phyloP scores from a whole-genome alignment of 2,329 filamentous ascomycete genomes.

The Fusarium irregulare region DNA sequence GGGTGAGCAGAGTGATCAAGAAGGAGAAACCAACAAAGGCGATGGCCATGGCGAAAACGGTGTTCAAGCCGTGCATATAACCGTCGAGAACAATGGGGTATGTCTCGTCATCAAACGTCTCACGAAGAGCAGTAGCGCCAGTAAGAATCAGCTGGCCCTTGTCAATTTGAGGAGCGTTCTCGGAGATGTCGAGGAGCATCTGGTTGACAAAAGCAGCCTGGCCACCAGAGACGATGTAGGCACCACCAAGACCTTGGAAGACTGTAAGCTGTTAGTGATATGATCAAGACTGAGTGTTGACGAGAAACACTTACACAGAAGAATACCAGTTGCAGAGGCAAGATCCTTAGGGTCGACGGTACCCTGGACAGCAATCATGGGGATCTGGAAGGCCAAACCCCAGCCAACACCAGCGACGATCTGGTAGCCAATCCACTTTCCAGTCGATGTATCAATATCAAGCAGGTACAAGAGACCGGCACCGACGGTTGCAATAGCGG shows the following conservation, averaged over 20 bases:
- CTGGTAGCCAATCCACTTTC: slow-evolving; percentile 65
- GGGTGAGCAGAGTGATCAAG: slow-evolving; percentile 49
- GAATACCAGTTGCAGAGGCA: slow-evolving; percentile 59
- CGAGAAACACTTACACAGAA: slow-evolving; percentile 53
- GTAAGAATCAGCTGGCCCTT: slow-evolving; percentile 53
- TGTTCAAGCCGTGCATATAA: slow-evolving; percentile 73
- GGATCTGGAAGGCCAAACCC: slow-evolving; percentile 60
- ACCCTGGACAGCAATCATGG: slow-evolving; percentile 62
- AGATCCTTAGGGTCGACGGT: slow-evolving; percentile 56
- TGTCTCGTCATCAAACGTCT: slow-evolving; percentile 59
- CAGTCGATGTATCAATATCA: slow-evolving; percentile 52
- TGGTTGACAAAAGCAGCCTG: slow-evolving; percentile 61
- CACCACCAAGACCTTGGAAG: slow-evolving; percentile 63
- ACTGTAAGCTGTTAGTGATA: slow-evolving; percentile 46
- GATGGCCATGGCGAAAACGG: slow-evolving; percentile 68
- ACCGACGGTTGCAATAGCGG: slow-evolving; percentile 56
- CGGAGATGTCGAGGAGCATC: slow-evolving; percentile 52
- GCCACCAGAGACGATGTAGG: slow-evolving; percentile 61
- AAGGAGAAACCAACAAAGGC: slow-evolving; percentile 59
- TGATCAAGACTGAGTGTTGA: not conserved
- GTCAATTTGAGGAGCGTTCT: slow-evolving; percentile 53
- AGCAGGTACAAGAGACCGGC: slow-evolving; percentile 58
- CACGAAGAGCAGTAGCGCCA: slow-evolving; percentile 67
- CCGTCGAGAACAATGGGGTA: slow-evolving; percentile 66
- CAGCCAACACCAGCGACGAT: slow-evolving; percentile 61